Conservation (phyloP, 2,329 filamentous ascomycete species). For the Fusarium nurragi region DNA sequence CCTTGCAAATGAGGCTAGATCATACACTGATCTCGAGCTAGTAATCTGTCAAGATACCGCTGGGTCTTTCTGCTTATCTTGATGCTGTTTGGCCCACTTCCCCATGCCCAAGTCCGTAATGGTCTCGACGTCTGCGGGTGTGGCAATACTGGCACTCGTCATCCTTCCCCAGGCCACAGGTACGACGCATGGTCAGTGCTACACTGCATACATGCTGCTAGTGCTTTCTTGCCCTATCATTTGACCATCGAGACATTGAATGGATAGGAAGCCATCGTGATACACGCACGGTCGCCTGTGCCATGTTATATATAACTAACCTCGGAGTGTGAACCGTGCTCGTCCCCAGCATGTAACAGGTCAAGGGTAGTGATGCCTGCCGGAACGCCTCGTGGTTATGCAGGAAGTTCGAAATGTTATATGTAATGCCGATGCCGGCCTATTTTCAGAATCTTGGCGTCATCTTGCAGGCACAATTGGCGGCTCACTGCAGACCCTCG, state of each 20-base stretch:
- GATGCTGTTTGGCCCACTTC: slow-evolving; percentile 27
- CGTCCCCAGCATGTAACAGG: not conserved
- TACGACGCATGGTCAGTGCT: slow-evolving; percentile 24
- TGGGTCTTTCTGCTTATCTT: slow-evolving; percentile 9
- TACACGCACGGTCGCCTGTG: slow-evolving; percentile 10
- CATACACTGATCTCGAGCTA: not conserved
- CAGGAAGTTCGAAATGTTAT: not conserved
- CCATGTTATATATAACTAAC: slow-evolving; percentile 22
- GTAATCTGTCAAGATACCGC: slow-evolving; percentile 19
- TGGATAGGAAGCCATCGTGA: not conserved
- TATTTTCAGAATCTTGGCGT: not conserved
- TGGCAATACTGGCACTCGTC: slow-evolving; percentile 30
- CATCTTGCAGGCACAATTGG: not conserved
- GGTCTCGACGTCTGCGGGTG: slow-evolving; percentile 23
- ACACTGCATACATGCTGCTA: slow-evolving; percentile 3
- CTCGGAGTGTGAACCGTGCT: slow-evolving; percentile 19
- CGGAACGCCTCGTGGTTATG: slow-evolving; percentile 11
- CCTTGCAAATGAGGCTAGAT: not conserved
- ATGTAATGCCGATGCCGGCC: not conserved
- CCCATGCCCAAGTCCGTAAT: slow-evolving; percentile 19
- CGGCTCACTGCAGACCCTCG: slow-evolving; percentile 1
- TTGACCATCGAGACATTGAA: slow-evolving; percentile 14
- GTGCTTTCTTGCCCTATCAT: slow-evolving; percentile 28
- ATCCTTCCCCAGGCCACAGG: slow-evolving; percentile 20
- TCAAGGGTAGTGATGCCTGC: slow-evolving; percentile 4